These are phyloP conservation scores for Pouteria campechiana DNA, from an alignment of 179 eudicot species.

Conservation along the genomic window DNA sequence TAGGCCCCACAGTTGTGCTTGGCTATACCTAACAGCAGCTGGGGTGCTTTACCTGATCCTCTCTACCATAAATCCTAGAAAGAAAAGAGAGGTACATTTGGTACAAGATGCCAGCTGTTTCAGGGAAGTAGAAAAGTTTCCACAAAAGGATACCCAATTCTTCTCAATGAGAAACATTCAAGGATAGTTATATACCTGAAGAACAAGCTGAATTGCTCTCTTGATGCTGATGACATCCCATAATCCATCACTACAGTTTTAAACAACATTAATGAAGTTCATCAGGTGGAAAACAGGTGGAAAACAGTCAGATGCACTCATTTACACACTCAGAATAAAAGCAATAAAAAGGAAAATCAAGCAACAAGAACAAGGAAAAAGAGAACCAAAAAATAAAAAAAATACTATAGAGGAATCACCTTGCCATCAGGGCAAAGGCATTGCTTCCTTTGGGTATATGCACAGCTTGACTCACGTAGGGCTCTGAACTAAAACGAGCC, in stretches of 20 bases:
- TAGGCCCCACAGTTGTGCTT: no score
- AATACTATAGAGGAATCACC: slow-evolving; percentile 26
- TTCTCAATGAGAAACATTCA: no score
- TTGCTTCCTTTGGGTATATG: slow-evolving; percentile 42
- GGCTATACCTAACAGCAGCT: no score
- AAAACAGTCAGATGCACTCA: neutral
- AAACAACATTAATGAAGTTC: neutral
- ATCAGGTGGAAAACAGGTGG: no score
- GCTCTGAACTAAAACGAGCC: slow-evolving; percentile 77
- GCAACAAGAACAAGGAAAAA: neutral
- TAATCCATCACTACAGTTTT: slow-evolving; percentile 72
- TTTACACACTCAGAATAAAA: neutral
- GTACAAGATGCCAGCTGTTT: no score
- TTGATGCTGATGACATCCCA: slow-evolving; percentile 85
- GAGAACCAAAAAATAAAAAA: neutral
- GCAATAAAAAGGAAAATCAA: neutral
- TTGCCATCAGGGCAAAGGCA: slow-evolving; percentile 73
- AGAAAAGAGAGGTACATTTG: no score
- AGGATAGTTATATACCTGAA: slow-evolving; percentile 42
- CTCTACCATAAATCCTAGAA: no score
- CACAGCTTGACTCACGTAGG: slow-evolving; percentile 73
- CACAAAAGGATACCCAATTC: no score
- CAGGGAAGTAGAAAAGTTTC: no score
- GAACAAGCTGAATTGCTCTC: slow-evolving; percentile 73
- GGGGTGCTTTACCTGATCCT: no score